Evolutionary conservation across 2,329 filamentous ascomycete species (phyloP).

Genomic region (Hypoxylon sp.): DNA sequence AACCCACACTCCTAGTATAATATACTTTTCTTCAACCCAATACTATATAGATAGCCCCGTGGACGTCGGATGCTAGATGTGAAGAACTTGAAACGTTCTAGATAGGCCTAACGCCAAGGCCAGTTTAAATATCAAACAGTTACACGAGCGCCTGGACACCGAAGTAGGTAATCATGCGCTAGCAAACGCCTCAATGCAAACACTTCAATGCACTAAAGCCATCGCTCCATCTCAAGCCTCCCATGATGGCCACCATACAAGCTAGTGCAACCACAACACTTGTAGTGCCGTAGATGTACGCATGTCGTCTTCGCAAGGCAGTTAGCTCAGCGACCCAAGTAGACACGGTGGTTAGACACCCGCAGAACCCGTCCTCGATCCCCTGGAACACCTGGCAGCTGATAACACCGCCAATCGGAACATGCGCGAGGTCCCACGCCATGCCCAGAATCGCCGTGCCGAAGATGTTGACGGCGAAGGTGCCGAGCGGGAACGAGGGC

Average conservation of each 20-base stretch:
- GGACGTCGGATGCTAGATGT: neutral
- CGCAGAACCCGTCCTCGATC: slow-evolving; percentile 77
- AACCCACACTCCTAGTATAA: neutral
- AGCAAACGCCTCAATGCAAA: slow-evolving; percentile 44
- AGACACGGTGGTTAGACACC: slow-evolving; percentile 76
- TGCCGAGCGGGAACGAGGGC: slow-evolving; percentile 84
- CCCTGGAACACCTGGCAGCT: slow-evolving; percentile 79
- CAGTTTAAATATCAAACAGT: neutral
- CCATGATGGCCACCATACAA: slow-evolving; percentile 79
- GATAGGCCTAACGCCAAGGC: neutral
- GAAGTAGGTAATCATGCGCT: neutral
- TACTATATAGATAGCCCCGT: neutral
- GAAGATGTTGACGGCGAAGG: slow-evolving; percentile 84
- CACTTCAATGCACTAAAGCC: slow-evolving; percentile 66
- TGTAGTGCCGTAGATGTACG: slow-evolving; percentile 76
- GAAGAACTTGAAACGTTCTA: neutral
- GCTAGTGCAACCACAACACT: slow-evolving; percentile 74
- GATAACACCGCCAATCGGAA: slow-evolving; percentile 66
- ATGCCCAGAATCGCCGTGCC: slow-evolving; percentile 83
- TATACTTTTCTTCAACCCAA: neutral
- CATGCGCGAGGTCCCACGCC: slow-evolving; percentile 84
- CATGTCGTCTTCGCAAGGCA: slow-evolving; percentile 62
- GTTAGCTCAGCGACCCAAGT: slow-evolving; percentile 76
- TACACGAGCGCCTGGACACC: neutral
- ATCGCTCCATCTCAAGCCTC: slow-evolving; percentile 78